These are phyloP conservation scores for Naematelia encephala DNA, from an alignment of 768 basidiomycete genomes.

Conservation along the genomic window DNA sequence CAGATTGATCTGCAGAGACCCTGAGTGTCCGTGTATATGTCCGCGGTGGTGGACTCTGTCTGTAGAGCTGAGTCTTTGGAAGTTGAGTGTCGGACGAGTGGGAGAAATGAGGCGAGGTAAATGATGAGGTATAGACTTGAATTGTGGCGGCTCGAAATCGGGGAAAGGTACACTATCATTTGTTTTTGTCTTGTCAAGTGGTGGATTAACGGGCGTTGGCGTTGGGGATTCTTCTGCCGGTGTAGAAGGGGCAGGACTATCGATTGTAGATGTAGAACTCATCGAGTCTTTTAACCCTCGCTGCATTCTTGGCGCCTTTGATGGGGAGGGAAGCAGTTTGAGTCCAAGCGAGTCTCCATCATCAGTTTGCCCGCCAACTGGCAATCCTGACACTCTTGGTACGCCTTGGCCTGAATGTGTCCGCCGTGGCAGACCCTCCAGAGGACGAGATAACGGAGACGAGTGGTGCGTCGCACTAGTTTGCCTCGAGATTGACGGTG, in stretches of 20 bases:
- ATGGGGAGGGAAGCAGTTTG: constrained; percentile 29
- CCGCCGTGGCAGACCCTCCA: constrained; percentile 36
- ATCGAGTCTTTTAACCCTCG: constrained; percentile 31
- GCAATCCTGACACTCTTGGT: constrained; percentile 14
- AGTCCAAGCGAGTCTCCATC: constrained; percentile 36
- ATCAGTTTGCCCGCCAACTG: constrained; percentile 8
- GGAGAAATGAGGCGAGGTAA: constrained; percentile 16
- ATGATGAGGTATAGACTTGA: constrained; percentile 20
- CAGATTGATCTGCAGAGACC: constrained; percentile 43
- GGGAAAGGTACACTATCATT: constrained; percentile 6
- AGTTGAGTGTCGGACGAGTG: constrained; percentile 15
- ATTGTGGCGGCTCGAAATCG: constrained; percentile 21
- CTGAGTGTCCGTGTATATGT: constrained; percentile 21
- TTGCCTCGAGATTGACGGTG: constrained; percentile 23
- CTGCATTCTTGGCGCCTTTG: constrained; percentile 20
- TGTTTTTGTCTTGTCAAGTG: constrained; percentile 5
- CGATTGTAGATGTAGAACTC: constrained; percentile 39
- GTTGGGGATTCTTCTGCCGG: constrained; percentile 27
- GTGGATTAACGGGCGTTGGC: constrained; percentile 1
- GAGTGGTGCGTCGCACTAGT: constrained; percentile 19
- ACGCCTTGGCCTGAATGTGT: constrained; percentile 7
- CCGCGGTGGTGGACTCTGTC: constrained; percentile 14
- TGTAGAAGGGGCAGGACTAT: constrained; percentile 33
- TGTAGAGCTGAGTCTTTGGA: constrained; percentile 19
- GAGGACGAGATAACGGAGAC: constrained; percentile 27